Base-by-base conservation (phyloP, 2,329 filamentous ascomycete species). In the Mycosphaerella sp. region DNA sequence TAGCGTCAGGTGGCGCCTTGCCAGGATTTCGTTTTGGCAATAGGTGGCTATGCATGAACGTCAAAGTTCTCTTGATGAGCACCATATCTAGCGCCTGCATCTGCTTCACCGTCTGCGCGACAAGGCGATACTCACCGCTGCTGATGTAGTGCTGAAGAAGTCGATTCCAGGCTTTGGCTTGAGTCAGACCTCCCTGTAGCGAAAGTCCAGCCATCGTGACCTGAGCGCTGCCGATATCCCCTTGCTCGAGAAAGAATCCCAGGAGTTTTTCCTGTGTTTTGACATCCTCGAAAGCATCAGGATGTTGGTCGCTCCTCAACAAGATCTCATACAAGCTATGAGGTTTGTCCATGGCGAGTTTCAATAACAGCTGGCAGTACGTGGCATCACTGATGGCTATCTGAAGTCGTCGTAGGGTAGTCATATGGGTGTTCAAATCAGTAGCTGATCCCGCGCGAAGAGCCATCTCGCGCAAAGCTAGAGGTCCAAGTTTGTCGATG, bases 401-500 rank as follows among this genome's bases (percentile, higher is more conserved):
- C 0, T 80, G 81, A 5, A 80, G 72, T 45, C 75, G 70, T 53
- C 78, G 73, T 2, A 95, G 73, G 48, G 81, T 76, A 21, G 75
- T 66, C 21, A 95, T 76, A 28, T 81, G 79, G 0, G 71, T 65
- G 18, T 74, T 63, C n/a, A 93, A 72, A 6, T 75, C 77, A 28
- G 76, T 70, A 0, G 80, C 67, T 8, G 77, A 76, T 1, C 72
- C 67, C 46, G 86, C 80, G 61, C 87, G 78, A 9, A 85, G 68
- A 3, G 84, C 87, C 67, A 95, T 81, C 41, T 90, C 84, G 57
- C 89, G 85, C 16, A 95, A 66, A 3, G 88, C 86, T 14, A 85
- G 71, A 0, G 89, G 85, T 0, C 89, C 89, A 55, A 95, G 84
- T 32, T 75, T 73, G 42, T 80, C 75, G 4, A 94, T 73, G 2